Evolutionary conservation across 768 basidiomycete species (phyloP), one percentile per base, ranked within the genome.

Genomic region (Kwoniella sp.): DNA sequence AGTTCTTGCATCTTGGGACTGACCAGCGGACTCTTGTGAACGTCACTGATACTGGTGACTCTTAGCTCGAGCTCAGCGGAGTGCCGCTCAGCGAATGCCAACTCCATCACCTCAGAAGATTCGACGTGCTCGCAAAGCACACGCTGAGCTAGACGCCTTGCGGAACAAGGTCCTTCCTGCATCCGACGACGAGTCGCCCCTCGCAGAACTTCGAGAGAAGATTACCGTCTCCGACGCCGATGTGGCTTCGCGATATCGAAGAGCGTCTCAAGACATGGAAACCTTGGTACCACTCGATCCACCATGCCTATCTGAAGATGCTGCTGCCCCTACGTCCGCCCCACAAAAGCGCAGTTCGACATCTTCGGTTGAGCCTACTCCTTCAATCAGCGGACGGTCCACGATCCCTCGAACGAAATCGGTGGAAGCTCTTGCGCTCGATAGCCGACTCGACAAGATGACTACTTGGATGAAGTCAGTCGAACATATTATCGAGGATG

Each of bases 401-500:
- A 15, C 52, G 6, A 24, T 64, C 7, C 48, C 36, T 21, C 57
- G 44, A 47, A 55, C 30, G 0, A 55, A 59, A 50, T 68, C 64
- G 2, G 54, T 62, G 50, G 65, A 76, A 33, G 70, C 69, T 50
- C 50, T 68, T 24, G 68, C 68, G 26, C 44, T 73, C n/a, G 74
- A 71, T 27, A 55, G 36, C 19, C 58, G 64, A 26, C 58, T 76
- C n/a, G 65, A 70, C 47, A 65, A 67, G 27, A 65, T 73, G 52
- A 58, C 71, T 1, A 56, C 29, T 44, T 71, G 73, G 74, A 71
- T 76, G n/a, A 69, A 76, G 50, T 57, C 55, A 25, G 69, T 76
- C 19, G 74, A 76, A 60, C 65, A 58, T 22, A 75, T 79, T 37
- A 75, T 79, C 46, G 72, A 76, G 36, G 75, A 79, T 47, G 78